Evolutionary conservation across 2,329 filamentous ascomycete genomes (phyloP), one percentile per base, ranked within the genome.

Genomic region (Ambrosiella xylebori): DNA sequence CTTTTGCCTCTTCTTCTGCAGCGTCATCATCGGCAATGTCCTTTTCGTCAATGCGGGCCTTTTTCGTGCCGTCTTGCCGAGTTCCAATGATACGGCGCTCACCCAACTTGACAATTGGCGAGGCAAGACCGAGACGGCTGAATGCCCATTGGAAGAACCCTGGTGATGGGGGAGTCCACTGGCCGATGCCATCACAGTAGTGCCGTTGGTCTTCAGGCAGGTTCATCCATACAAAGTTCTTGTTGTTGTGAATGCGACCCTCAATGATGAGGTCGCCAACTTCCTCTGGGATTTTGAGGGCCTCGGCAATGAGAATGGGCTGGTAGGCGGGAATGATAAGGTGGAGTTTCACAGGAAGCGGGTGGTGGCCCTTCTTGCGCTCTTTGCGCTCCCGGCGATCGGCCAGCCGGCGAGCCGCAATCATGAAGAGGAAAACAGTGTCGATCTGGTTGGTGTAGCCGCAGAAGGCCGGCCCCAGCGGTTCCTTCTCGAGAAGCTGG

Each of bases 381-480:
- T 64, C 59, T 54, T 64, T 61, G n/a, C 60, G 52, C 47, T 67
- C 65, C 19, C 64, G 64, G 49, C 64, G 64, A 2, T 61, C 63
- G 41, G 65, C 64, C 7, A 63, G 62, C 40, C 63, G 63, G 17
- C 68, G 63, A 3, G 66, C 66, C 6, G 68, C 68, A 13, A 69
- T 63, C 70, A 72, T 72, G 57, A 71, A 72, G 56, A 70, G 64
- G 53, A 71, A 71, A 15, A 68, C 65, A 0, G 69, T 70, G 59
- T 72, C 70, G 27, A 72, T 66, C 57, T 71, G 68, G 45, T 71
- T 71, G 38, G 69, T 70, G 60, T 71, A 70, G 27, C 70, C 70
- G 59, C 69, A 69, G 47, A 72, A 72, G 1, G 65, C 63, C 6
- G 67, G 65, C 3, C 66, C 66, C 0, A 71, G 61, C 2, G 67